Evolutionary conservation across 805 yeast species (phyloP).

Genomic region (Kazachstania kunashirensis): DNA sequence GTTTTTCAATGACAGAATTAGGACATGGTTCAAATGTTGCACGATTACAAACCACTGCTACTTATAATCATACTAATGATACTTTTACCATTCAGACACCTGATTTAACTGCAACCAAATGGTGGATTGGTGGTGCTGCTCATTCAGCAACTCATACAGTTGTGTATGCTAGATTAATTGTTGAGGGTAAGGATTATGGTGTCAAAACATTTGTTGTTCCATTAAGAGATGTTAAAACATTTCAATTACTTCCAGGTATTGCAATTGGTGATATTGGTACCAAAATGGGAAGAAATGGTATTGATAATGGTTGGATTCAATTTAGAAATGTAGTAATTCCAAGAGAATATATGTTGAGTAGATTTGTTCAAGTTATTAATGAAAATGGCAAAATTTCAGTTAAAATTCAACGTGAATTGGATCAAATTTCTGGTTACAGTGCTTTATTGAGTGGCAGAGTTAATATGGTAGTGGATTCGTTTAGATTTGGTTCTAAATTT

Average conservation of each 20-base stretch:
- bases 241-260: conserved; percentile 68
- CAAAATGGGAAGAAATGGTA: conserved; percentile 93
- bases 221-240: conserved; percentile 57
- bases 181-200: conserved; percentile 79
- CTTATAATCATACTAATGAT: conserved; percentile 54
- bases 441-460: conserved; percentile 86
- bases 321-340: conserved; percentile 79
- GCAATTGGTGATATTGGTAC: conserved; percentile 86
- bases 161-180: conserved; percentile 77
- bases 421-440: conserved; percentile 72
- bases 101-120: conserved; percentile 84
- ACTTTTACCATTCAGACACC: conserved; percentile 78
- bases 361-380: conserved; percentile 56
- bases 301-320: conserved; percentile 96
- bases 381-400: conserved; percentile 41
- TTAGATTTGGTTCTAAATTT: conserved; percentile 68
- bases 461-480: conserved; percentile 79
- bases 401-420: conserved; percentile 55
- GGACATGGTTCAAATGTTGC: conserved; percentile 95
- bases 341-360: conserved; percentile 69
- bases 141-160: conserved; percentile 83
- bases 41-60: conserved; percentile 86
- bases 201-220: conserved; percentile 91
- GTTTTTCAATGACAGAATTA: conserved; percentile 88
- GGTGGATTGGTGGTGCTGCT: conserved; percentile 99